These are phyloP conservation scores for Datura wrightii DNA, from an alignment of 257 asterid genomes.

Conservation along the genomic window DNA sequence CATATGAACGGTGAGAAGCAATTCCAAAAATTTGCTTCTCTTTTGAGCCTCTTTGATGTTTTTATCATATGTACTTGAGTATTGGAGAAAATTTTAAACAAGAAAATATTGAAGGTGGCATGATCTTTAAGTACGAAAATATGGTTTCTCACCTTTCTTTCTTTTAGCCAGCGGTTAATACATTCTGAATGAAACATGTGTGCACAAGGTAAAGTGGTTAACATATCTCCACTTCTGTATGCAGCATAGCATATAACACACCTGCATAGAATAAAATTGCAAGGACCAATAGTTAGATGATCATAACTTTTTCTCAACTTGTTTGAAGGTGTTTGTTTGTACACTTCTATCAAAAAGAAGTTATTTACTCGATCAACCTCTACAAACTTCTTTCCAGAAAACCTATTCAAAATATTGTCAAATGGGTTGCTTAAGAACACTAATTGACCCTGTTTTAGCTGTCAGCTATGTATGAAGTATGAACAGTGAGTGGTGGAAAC, in stretches of 20 bases:
- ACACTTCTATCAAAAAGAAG: not conserved
- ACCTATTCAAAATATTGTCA: not conserved
- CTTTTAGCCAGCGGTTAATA: conserved; percentile 74
- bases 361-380: not conserved
- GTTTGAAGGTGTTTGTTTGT: conserved; percentile 22
- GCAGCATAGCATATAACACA: conserved; percentile 83
- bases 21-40: not conserved
- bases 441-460: not conserved
- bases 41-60: not conserved
- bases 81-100: not conserved
- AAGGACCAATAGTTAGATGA: conserved; percentile 6
- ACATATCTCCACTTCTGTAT: conserved; percentile 61
- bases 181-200: conserved; percentile 84
- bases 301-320: not conserved
- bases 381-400: not conserved
- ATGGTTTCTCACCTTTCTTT: conserved; percentile 58
- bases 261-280: conserved; percentile 47
- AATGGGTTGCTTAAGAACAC: not conserved
- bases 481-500: not conserved
- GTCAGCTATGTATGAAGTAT: not conserved
- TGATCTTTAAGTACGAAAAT: not conserved
- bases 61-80: not conserved
- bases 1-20: not conserved
- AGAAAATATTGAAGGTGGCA: not conserved
- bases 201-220: conserved; percentile 81